phyloP scores from a whole-genome alignment of 164 flowering plant genomes.

The Amborella trichopoda region DNA sequence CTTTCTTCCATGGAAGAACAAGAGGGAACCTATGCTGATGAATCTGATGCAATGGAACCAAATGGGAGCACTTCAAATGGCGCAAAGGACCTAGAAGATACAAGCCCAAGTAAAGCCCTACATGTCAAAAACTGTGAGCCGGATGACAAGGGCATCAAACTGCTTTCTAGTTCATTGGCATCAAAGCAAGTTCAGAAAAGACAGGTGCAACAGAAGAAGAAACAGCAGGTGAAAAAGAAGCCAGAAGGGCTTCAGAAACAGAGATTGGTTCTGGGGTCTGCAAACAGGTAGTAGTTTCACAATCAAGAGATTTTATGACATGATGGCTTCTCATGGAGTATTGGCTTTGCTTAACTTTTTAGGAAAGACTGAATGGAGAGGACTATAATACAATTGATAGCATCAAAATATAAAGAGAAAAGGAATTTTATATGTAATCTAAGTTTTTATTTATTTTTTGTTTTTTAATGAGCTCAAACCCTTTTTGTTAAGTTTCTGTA shows the following conservation, averaged over 20 bases:
- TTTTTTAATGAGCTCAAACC: too few relatives aligned
- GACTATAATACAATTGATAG: too few relatives aligned
- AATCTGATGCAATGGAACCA: neutral
- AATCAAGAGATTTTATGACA: too few relatives aligned
- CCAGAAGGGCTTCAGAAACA: neutral
- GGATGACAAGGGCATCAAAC: neutral
- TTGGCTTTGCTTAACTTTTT: too few relatives aligned
- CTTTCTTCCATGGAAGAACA: neutral
- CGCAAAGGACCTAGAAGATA: neutral
- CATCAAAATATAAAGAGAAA: too few relatives aligned
- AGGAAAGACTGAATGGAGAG: too few relatives aligned
- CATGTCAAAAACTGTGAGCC: neutral
- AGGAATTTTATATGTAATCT: too few relatives aligned
- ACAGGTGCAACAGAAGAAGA: neutral
- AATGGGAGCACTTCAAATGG: neutral
- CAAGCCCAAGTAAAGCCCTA: neutral
- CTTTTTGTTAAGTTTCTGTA: too few relatives aligned
- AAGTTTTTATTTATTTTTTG: too few relatives aligned
- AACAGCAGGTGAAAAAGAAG: neutral
- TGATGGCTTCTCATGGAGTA: too few relatives aligned
- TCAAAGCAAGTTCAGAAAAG: too few relatives aligned
- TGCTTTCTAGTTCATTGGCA: too few relatives aligned
- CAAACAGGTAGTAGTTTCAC: neutral
- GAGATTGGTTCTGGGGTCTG: slow-evolving; percentile 1
- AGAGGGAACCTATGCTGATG: neutral